Conservation (phyloP, 1,139 yeast genomes). For the Scheffersomyces parashehatae region DNA sequence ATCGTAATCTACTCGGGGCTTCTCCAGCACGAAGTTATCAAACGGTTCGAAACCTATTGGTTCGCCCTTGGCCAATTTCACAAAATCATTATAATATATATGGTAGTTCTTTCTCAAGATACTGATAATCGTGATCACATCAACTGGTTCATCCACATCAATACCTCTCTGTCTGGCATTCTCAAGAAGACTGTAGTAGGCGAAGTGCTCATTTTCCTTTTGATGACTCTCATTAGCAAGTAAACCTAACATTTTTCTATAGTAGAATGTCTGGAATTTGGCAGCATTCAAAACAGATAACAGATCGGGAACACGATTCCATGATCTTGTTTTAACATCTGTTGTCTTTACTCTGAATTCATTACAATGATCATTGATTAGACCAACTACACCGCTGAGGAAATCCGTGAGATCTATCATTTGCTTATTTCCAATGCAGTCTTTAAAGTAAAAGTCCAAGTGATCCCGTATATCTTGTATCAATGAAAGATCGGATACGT, state of each 20-base stretch:
- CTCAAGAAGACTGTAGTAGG: slow-evolving; percentile 26
- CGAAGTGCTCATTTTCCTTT: slow-evolving; percentile 6
- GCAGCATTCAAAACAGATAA: slow-evolving; percentile 49
- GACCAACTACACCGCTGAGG: slow-evolving; percentile 14
- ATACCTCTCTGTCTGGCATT: slow-evolving; percentile 48
- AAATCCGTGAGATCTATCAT: slow-evolving; percentile 24
- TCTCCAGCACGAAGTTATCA: slow-evolving; percentile 24
- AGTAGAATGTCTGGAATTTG: slow-evolving; percentile 58
- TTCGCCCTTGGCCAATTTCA: slow-evolving; percentile 46
- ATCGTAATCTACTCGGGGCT: slow-evolving; percentile 7
- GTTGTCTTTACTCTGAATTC: slow-evolving; percentile 17
- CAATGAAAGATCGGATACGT: slow-evolving; percentile 20
- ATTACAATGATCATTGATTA: slow-evolving; percentile 16
- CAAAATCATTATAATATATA: slow-evolving; percentile 43
- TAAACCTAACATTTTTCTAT: slow-evolving; percentile 27
- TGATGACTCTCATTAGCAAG: slow-evolving; percentile 8
- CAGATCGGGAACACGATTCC: slow-evolving; percentile 44
- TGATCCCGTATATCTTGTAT: slow-evolving; percentile 24
- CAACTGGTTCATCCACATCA: slow-evolving; percentile 51
- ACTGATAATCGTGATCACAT: slow-evolving; percentile 34
- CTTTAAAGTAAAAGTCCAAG: slow-evolving; percentile 8
- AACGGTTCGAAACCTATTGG: slow-evolving; percentile 41
- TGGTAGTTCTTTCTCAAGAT: slow-evolving; percentile 36
- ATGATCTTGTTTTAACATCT: slow-evolving; percentile 62
- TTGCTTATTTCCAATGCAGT: slow-evolving; percentile 11